These are phyloP conservation scores for Penicillium sp. DNA, from an alignment of 2,329 filamentous ascomycete species.

Conservation along the genomic window DNA sequence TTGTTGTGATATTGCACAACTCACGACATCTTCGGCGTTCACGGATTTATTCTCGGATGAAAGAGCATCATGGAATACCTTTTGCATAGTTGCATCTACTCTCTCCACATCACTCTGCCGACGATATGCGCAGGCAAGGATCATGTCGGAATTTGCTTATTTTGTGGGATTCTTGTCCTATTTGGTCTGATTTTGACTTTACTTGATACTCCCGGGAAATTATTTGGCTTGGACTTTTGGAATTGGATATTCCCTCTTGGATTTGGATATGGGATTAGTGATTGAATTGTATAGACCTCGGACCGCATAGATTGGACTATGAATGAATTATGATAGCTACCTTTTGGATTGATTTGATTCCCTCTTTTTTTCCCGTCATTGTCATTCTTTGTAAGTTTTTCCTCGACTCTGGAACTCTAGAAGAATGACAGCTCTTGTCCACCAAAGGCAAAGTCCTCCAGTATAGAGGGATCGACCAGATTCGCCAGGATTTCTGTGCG, in stretches of 20 bases:
- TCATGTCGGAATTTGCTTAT: background rate
- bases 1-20: background rate
- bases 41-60: constrained; percentile 8
- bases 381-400: no score
- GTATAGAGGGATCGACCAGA: constrained; percentile 28
- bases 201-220: background rate
- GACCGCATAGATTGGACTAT: constrained; percentile 16
- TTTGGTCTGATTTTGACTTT: background rate
- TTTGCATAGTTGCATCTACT: constrained; percentile 7
- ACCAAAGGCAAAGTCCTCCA: constrained; percentile 32
- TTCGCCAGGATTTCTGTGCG: constrained; percentile 12
- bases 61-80: constrained; percentile 13
- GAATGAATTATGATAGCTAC: constrained; percentile 23
- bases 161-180: background rate
- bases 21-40: constrained; percentile 17
- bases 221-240: background rate
- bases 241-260: constrained; percentile 1
- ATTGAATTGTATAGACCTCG: background rate
- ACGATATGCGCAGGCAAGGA: background rate
- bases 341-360: background rate
- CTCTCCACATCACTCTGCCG: background rate
- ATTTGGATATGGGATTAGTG: constrained; percentile 3
- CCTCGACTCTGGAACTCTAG: background rate
- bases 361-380: no score
- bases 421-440: constrained; percentile 24